Base-by-base conservation (phyloP, 2,329 filamentous ascomycete genomes). In the Alternaria solani region DNA sequence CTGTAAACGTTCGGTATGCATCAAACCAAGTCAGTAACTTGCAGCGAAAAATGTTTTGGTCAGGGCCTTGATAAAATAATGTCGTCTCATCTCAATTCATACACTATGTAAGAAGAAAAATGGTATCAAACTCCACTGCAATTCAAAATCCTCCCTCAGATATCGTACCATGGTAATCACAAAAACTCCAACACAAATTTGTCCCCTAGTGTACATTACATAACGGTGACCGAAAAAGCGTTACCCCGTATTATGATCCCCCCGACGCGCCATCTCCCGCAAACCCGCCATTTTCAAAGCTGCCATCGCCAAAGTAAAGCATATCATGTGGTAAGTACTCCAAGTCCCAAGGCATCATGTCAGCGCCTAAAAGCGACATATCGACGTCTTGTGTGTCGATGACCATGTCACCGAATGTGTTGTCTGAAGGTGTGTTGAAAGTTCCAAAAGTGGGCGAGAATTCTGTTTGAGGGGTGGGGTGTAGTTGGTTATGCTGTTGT, bases 361-460 rank as follows among this genome's bases (percentile, higher is more conserved):
- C 89, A 16, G 88, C 85, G 1, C 87, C 88, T 18, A 93, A 79
- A 5, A 86, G 81, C 25, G 86, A 87, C 82, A 94, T 90, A 64
- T 94, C 90, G 34, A 94, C 87, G 65, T 94, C 90, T 64, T 92
- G 90, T 61, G 87, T 90, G 73, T 92, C 88, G 65, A 94, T 91
- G 62, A 91, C 88, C 79, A 93, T 89, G 59, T 83, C 80, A 5
- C 79, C 79, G 47, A 83, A 76, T 1, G 76, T 67, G 6, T 67
- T 68, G 23, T 77, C 68, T 7, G 69, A 66, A 2, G 70, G 68
- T 3, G 66, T 69, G 3, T 71, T 61, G 36, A 74, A 76, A 8
- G 66, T 67, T 32, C 55, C 55, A 43, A 72, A 71, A 4, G 68
- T 68, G 1, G 75, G 67, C 1, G 75, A 74, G 14, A 75, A 71